Conservation (phyloP, 768 basidiomycete genomes). For the Coprinellus micaceus region DNA sequence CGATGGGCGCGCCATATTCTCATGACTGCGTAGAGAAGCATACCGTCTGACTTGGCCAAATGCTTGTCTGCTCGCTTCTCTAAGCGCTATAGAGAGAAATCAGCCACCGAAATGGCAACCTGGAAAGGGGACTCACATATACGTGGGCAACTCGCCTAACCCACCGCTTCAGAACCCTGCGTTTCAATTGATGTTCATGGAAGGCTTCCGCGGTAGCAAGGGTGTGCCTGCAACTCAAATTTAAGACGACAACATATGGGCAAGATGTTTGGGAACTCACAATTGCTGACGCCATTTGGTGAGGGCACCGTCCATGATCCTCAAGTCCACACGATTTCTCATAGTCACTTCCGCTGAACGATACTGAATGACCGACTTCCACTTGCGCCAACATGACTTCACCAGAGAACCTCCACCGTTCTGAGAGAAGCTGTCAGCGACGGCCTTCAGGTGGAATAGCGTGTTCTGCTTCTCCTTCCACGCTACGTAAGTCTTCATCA, state of each 20-base stretch:
- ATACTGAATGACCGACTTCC: constrained; percentile 48
- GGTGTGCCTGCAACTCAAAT: constrained; percentile 4
- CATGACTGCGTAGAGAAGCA: constrained; percentile 54
- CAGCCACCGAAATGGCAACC: not conserved
- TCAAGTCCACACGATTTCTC: constrained; percentile 38
- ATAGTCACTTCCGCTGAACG: constrained; percentile 44
- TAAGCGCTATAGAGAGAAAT: constrained; percentile 37
- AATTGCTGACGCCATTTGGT: constrained; percentile 53
- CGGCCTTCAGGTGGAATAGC: constrained; percentile 41
- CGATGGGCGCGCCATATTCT: constrained; percentile 45
- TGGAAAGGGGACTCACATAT: constrained; percentile 17
- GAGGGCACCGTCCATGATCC: constrained; percentile 48
- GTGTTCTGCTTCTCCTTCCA: constrained; percentile 50
- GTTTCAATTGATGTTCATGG: constrained; percentile 8
- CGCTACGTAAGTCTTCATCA: constrained; percentile 39
- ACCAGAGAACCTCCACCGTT: constrained; percentile 34
- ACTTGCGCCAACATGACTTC: constrained; percentile 50
- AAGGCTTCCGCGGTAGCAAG: constrained; percentile 7
- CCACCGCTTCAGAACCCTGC: constrained; percentile 10
- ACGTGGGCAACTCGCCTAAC: constrained; percentile 2
- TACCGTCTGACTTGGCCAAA: constrained; percentile 50
- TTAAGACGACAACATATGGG: too few relatives aligned
- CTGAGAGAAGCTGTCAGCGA: constrained; percentile 48
- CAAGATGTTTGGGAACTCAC: too few relatives aligned
- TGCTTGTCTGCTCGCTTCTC: constrained; percentile 57